These are phyloP conservation scores for Sporobolomyces roseus DNA, from an alignment of 768 basidiomycete species.

Conservation along the genomic window DNA sequence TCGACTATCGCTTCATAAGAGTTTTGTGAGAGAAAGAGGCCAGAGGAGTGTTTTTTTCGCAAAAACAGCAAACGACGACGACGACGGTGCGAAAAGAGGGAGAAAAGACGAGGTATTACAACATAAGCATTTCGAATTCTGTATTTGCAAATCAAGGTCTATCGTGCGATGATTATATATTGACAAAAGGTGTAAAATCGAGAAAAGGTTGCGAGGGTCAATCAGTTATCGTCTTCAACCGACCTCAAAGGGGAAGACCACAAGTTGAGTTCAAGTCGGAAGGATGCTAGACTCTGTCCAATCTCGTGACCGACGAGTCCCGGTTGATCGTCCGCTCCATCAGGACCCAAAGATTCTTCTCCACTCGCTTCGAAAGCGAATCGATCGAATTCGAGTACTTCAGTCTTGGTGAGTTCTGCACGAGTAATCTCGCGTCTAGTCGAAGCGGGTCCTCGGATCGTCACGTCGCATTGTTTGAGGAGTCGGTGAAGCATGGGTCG, in stretches of 20 bases:
- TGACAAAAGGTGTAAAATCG: no score
- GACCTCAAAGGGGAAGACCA: slow-evolving; percentile 20
- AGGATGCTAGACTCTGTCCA: slow-evolving; percentile 24
- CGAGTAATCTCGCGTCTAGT: slow-evolving; percentile 27
- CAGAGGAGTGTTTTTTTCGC: no score
- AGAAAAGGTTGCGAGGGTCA: no score
- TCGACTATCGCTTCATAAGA: neutral
- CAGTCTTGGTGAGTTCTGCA: slow-evolving; percentile 25
- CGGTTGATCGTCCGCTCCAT: neutral
- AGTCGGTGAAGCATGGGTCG: slow-evolving; percentile 40
- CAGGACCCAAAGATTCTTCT: slow-evolving; percentile 4
- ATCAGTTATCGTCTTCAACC: slow-evolving; percentile 12
- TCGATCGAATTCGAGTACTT: slow-evolving; percentile 34
- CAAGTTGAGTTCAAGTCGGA: slow-evolving; percentile 33
- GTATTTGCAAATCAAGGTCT: no score
- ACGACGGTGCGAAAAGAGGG: no score
- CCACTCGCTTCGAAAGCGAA: slow-evolving; percentile 34
- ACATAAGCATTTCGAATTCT: no score
- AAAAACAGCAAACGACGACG: no score
- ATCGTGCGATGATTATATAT: no score
- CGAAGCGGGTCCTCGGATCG: slow-evolving; percentile 11
- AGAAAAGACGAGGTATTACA: neutral
- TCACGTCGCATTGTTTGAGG: slow-evolving; percentile 32
- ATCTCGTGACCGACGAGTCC: slow-evolving; percentile 31
- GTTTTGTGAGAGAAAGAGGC: no score